These are phyloP conservation scores for Geranium rotundifolium DNA, from an alignment of 345 rosid species.

Conservation along the genomic window DNA sequence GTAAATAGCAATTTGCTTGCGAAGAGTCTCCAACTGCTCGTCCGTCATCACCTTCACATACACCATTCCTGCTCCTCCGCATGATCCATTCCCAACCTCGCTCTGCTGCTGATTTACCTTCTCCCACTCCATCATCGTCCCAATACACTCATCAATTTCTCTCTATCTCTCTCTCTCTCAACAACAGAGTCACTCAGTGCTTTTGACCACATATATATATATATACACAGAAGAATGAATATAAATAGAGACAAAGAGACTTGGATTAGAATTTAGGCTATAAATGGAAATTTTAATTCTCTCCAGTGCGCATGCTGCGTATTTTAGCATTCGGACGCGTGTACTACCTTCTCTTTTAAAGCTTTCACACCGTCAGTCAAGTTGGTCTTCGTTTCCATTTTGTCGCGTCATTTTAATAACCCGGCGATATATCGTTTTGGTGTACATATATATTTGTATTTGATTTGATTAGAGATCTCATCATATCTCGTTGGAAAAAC, in stretches of 20 bases:
- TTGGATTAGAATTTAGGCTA: neutral
- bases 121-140: constrained; percentile 16
- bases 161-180: neutral
- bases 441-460: too few species aligned
- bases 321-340: too few species aligned
- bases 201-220: neutral
- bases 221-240: neutral
- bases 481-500: too few species aligned
- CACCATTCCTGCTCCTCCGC: constrained; percentile 28
- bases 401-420: too few species aligned
- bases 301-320: too few species aligned
- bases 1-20: constrained; percentile 92
- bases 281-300: too few species aligned
- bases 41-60: constrained; percentile 95
- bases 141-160: neutral
- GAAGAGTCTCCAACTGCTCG: constrained; percentile 80
- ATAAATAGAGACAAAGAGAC: neutral
- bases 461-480: too few species aligned
- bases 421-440: too few species aligned
- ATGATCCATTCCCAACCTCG: neutral
- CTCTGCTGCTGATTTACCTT: constrained; percentile 10
- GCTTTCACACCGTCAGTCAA: too few species aligned
- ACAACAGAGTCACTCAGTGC: neutral
- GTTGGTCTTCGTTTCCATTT: too few species aligned
- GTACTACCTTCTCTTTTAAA: too few species aligned